Base-by-base conservation (phyloP, 441 rosid species). In the Brassica hybrid region DNA sequence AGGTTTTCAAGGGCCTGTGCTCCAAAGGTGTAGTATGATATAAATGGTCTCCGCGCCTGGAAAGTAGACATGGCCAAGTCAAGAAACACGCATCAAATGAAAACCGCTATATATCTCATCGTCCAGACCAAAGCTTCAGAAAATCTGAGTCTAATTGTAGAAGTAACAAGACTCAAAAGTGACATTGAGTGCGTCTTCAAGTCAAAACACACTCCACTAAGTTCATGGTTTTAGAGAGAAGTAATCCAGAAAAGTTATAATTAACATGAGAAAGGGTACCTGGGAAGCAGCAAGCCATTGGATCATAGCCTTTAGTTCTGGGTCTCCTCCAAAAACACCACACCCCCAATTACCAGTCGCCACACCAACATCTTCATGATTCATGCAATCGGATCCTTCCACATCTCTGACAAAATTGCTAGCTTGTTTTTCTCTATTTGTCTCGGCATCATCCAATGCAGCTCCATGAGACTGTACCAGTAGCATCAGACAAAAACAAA, bases 261-360 rank as follows among this genome's bases (percentile, higher is more conserved):
- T 54, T 71, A 77, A 11, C 23, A 45, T 71, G n/a, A 12, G 60
- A 73, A 73, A 76, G 21, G 67, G 63, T 73, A 93, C 98, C 98
- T 91, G 97, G 43, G 99, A 93, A 76, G 97, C 97, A 76, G 98
- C 97, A 78, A 96, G 94, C 99, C 99, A 96, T 80, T 96, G 99
- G 78, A 91, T 85, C 41, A 89, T 81, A 79, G 90, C 66, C 89
- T 96, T 96, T 7, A 96, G 71, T 77, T 91, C 89, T 56, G 97
- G 93, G 77, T 96, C 99, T 79, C 98, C 99, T 62, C 99, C 97
- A 87, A 93, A 96, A 74, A 86, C 97, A 76, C 99, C 99, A 81
- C 97, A 94, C 7, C 99, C 98, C 97, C 99, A 94, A 80, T 93
- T 96, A 61, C 99, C 99, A 0, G 97, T 93, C 14, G 85, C 98